These are phyloP conservation scores for Lactarius hengduanensis DNA, from an alignment of 768 basidiomycete species.

Conservation along the genomic window DNA sequence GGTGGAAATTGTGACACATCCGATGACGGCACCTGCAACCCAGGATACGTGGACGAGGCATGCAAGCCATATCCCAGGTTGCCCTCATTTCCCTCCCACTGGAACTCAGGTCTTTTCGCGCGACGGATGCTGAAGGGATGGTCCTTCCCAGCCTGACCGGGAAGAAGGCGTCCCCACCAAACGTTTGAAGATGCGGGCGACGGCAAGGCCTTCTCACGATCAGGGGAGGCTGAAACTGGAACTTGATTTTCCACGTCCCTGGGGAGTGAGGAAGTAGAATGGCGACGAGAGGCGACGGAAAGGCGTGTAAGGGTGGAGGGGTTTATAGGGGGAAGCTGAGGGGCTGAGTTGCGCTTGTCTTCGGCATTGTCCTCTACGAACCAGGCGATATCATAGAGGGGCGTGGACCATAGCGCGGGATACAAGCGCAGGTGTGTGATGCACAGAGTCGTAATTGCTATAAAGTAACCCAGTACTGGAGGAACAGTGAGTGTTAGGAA, in stretches of 20 bases:
- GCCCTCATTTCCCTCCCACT: slow-evolving; percentile 8
- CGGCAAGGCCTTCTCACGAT: slow-evolving; percentile 14
- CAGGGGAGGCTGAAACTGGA: background rate
- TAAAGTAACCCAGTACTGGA: slow-evolving; percentile 54
- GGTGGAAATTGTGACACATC: slow-evolving; percentile 1
- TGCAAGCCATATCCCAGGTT: background rate
- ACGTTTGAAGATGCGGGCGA: slow-evolving; percentile 2
- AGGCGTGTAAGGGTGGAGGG: slow-evolving; percentile 16
- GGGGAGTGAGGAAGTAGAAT: slow-evolving; percentile 24
- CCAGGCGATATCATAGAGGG: slow-evolving; percentile 58
- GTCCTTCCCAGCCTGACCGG: slow-evolving; percentile 22
- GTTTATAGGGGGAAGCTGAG: slow-evolving; percentile 27
- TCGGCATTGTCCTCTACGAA: slow-evolving; percentile 37
- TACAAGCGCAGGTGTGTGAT: slow-evolving; percentile 45
- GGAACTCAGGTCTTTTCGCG: slow-evolving; percentile 2
- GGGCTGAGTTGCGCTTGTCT: slow-evolving; percentile 8
- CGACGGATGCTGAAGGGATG: slow-evolving; percentile 24
- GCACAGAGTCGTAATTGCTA: slow-evolving; percentile 48
- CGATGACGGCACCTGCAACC: background rate
- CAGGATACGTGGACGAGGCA: background rate
- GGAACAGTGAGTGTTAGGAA: background rate
- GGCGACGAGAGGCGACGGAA: slow-evolving; percentile 28
- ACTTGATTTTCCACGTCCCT: slow-evolving; percentile 17
- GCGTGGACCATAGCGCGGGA: slow-evolving; percentile 52
- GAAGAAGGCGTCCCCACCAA: slow-evolving; percentile 23